A percentile compares a stretch with the other conserved stretches of the same genome.
Conservation (phyloP, 371 early-diverging fungal genomes). For the Nematocida ausubeli region DNA sequence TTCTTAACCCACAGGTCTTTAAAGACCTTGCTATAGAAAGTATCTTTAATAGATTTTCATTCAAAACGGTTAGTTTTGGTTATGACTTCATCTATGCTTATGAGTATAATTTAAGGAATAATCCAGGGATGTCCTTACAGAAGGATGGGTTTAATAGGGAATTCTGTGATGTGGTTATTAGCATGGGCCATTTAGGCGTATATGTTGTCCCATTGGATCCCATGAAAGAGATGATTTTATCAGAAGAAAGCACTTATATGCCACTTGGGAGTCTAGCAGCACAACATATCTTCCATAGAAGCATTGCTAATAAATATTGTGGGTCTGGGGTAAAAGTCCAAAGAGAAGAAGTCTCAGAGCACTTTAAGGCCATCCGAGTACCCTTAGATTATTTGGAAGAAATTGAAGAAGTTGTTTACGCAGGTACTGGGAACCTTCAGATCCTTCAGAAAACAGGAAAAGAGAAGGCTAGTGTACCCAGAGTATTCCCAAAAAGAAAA, state of each 20-base stretch:
- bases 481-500: slow-evolving; percentile 12
- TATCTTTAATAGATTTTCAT: slow-evolving; percentile 61
- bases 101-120: slow-evolving; percentile 54
- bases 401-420: slow-evolving; percentile 26
- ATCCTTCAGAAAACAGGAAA: slow-evolving; percentile 14
- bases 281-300: slow-evolving; percentile 47
- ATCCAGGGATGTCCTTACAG: neutral
- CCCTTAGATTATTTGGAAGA: slow-evolving; percentile 21
- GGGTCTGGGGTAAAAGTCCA: slow-evolving; percentile 45
- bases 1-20: slow-evolving; percentile 60
- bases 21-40: slow-evolving; percentile 48
- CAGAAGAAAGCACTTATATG: slow-evolving; percentile 48
- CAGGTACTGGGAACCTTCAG: slow-evolving; percentile 32
- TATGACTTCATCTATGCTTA: slow-evolving; percentile 65
- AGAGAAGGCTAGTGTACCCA: neutral
- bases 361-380: slow-evolving; percentile 46
- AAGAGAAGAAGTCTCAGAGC: slow-evolving; percentile 52
- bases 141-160: slow-evolving; percentile 31
- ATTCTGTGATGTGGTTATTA: slow-evolving; percentile 66
- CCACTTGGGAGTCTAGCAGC: slow-evolving; percentile 49
- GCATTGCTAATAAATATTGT: slow-evolving; percentile 58
- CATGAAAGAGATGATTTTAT: slow-evolving; percentile 45
- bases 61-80: slow-evolving; percentile 62
- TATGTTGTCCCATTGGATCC: slow-evolving; percentile 57
- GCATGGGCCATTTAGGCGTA: slow-evolving; percentile 57